These are phyloP conservation scores for Linanthus parryae DNA, from an alignment of 148 eudicot genomes.

Conservation along the genomic window DNA sequence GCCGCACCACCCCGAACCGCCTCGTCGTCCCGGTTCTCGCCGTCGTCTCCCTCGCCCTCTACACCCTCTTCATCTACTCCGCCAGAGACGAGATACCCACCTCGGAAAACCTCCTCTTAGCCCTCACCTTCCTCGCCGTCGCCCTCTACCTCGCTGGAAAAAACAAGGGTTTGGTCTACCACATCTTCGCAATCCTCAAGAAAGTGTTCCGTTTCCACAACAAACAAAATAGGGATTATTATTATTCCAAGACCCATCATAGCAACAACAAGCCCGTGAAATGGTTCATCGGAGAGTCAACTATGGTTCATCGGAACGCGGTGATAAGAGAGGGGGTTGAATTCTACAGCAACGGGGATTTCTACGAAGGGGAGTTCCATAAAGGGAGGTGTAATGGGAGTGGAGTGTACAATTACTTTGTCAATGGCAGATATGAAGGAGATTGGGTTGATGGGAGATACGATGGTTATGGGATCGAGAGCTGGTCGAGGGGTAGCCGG, in stretches of 20 bases:
- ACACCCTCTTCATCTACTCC: conserved; percentile 31
- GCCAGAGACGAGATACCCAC: conserved; percentile 34
- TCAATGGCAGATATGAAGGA: conserved; percentile 83
- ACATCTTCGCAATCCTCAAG: conserved; percentile 13
- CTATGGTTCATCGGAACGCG: neutral
- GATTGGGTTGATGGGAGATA: conserved; percentile 91
- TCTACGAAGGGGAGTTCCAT: conserved; percentile 84
- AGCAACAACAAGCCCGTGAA: conserved; percentile 42
- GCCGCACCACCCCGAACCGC: conserved; percentile 16
- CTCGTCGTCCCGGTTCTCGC: conserved; percentile 17
- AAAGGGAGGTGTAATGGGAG: conserved; percentile 78
- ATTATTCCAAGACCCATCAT: conserved; percentile 9
- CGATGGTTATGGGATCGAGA: conserved; percentile 89
- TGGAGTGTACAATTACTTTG: conserved; percentile 70
- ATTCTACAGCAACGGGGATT: conserved; percentile 74
- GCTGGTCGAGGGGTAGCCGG: conserved; percentile 80
- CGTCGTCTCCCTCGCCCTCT: conserved; percentile 16
- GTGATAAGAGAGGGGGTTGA: conserved; percentile 56
- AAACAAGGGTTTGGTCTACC: conserved; percentile 29
- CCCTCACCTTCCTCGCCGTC: conserved; percentile 48
- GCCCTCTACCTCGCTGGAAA: conserved; percentile 38
- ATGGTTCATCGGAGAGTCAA: conserved; percentile 63
- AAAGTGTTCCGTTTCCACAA: neutral
- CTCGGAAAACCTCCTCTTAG: conserved; percentile 55
- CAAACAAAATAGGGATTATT: conserved; percentile 12